Evolutionary conservation across 2,329 filamentous ascomycete species (phyloP).

Genomic region (Trichothecium roseum): DNA sequence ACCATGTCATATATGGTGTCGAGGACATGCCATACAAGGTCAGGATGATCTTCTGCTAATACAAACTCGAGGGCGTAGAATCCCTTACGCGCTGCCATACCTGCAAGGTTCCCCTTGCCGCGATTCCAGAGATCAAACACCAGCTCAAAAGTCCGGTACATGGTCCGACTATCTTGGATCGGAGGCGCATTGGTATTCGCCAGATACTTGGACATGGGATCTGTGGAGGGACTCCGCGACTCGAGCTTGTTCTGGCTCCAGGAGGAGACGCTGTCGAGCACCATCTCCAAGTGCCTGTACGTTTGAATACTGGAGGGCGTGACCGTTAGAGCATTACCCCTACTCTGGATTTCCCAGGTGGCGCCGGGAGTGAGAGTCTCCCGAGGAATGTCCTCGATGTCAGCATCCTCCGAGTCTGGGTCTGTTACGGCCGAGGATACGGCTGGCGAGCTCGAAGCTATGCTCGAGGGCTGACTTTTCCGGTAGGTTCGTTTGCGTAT

Average conservation of each 20-base stretch:
- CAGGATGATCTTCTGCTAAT: constrained; percentile 23
- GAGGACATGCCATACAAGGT: constrained; percentile 25
- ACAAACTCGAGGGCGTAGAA: constrained; percentile 26
- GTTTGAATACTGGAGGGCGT: not conserved
- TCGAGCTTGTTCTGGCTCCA: constrained; percentile 25
- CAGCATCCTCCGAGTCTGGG: not conserved
- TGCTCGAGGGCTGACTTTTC: constrained; percentile 10
- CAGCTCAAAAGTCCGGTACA: constrained; percentile 27
- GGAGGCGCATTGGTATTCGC: constrained; percentile 22
- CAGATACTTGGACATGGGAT: constrained; percentile 25
- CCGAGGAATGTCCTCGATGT: constrained; percentile 1
- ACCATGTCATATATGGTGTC: constrained; percentile 28
- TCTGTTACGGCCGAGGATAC: not conserved
- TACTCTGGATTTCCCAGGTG: no score
- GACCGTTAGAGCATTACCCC: no score
- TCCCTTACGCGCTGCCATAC: constrained; percentile 23
- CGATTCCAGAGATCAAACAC: constrained; percentile 25
- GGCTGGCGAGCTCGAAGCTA: constrained; percentile 11
- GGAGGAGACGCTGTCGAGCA: constrained; percentile 21
- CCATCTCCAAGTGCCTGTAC: constrained; percentile 18
- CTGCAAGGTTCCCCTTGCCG: constrained; percentile 23
- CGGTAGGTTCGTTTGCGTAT: constrained; percentile 24
- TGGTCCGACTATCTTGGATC: constrained; percentile 26
- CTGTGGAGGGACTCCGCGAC: constrained; percentile 12
- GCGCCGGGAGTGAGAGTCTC: no score